Percentiles rank a stretch among this genome's conserved stretches.
phyloP scores from a whole-genome alignment of 2,329 filamentous ascomycete genomes.

The Neopestalotiopsis rosae region DNA sequence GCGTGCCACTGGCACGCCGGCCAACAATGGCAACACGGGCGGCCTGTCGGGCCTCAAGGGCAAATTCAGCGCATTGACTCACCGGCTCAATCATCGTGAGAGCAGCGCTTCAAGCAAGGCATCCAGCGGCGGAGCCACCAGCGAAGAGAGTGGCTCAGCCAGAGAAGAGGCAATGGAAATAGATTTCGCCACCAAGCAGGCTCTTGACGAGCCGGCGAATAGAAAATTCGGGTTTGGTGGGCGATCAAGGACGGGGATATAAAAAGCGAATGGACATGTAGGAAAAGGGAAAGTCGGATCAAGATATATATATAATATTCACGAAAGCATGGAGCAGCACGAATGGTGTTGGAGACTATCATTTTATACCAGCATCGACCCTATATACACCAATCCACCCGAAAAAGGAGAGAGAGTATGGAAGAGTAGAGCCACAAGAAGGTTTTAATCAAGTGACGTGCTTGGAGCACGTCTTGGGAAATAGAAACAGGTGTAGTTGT shows the following conservation, averaged over 20 bases:
- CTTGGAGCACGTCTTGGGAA: background rate
- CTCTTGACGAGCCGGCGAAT: background rate
- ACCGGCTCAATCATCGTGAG: slow-evolving; percentile 31
- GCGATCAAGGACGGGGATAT: background rate
- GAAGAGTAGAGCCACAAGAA: background rate
- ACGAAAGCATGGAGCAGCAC: background rate
- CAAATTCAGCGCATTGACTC: slow-evolving; percentile 24
- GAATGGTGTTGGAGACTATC: background rate
- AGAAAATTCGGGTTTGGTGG: slow-evolving; percentile 7
- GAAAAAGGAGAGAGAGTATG: background rate
- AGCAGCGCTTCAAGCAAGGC: slow-evolving; percentile 7
- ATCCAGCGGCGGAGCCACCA: background rate
- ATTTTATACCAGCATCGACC: background rate
- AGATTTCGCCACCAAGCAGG: background rate
- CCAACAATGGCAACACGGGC: background rate
- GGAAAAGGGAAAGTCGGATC: background rate
- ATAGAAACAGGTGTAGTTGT: background rate
- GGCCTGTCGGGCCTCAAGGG: slow-evolving; percentile 7
- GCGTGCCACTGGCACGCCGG: background rate
- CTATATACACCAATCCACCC: background rate
- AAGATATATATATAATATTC: background rate
- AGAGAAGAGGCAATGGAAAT: slow-evolving; percentile 1
- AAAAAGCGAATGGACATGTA: background rate
- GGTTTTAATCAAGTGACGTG: background rate
- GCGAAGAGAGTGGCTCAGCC: background rate